Base-by-base conservation (phyloP, 495 filamentous ascomycete species). In the Lasiosphaeria hispida region DNA sequence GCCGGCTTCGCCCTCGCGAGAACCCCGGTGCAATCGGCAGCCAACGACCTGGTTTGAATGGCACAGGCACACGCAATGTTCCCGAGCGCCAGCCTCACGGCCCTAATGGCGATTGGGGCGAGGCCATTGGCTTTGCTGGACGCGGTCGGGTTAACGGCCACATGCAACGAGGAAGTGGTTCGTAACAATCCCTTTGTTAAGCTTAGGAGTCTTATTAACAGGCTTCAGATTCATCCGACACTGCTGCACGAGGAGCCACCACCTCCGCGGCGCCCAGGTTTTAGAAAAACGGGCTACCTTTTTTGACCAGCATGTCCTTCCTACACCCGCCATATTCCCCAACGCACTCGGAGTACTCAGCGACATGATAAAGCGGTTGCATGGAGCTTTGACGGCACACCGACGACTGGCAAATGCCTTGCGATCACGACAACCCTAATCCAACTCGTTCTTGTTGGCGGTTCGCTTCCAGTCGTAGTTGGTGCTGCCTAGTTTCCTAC, bases 81-180 rank as follows among this genome's bases (percentile, higher is more conserved):
- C 89, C 90, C 48, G 84, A 92, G 60, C 81, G 92, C 60, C 91
- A 96, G 71, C 91, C 92, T 48, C 84, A 87, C 64, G 90, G 90
- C 38, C 91, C 92, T 34, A 76, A 82, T 45, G 79, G 80, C 39
- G 92, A 96, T 60, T 91, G 92, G 75, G 71, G 69, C 17, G 76
- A 80, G 33, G 84, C 83, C 43, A 73, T 84, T 55, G 90, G 89
- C 13, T 96, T 95, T 66, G 75, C 76, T 17, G 68, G 63, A 11
- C 80, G 86, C 47, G 78, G 80, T 61, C 83, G 90, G 58, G 82
- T 86, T 62, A 92, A 91, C 70, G 91, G 91, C 60, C 92, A 96
- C 71, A 83, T 85, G 66, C 80, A 85, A 49, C 84, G 88, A 51
- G 85, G 89, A 57, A 94, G 90, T 73, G 92, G 92, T 80, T 64